phyloP scores from a whole-genome alignment of 768 basidiomycete species.

The Pseudohyphozyma bogoriensis region DNA sequence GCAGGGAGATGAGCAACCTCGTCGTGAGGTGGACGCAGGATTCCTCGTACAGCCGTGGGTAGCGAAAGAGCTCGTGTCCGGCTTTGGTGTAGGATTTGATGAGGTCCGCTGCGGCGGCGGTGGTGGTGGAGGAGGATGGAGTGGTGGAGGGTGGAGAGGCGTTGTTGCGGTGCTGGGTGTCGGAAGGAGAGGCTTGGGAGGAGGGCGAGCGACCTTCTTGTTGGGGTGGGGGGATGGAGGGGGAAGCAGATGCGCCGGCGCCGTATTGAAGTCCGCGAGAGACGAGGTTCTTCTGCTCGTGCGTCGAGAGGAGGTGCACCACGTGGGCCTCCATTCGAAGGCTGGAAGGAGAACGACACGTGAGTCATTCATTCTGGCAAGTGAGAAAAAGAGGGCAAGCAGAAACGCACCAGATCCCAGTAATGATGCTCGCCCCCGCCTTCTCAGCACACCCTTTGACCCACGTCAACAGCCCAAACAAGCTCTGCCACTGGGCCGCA shows the following conservation, averaged over 20 bases:
- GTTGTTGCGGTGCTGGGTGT: background rate
- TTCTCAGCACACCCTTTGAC: constrained; percentile 26
- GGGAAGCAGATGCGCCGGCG: background rate
- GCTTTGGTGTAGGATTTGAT: constrained; percentile 14
- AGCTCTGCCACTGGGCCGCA: constrained; percentile 26
- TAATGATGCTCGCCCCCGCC: constrained; percentile 3
- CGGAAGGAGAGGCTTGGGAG: background rate
- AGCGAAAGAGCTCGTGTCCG: constrained; percentile 20
- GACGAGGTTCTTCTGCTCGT: constrained; percentile 24
- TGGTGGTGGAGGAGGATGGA: background rate
- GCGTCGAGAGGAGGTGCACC: constrained; percentile 15
- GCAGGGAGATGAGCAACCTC: background rate
- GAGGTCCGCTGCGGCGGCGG: background rate
- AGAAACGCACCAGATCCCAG: constrained; percentile 14
- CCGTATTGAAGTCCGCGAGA: constrained; percentile 10
- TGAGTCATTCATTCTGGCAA: background rate
- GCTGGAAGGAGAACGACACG: background rate
- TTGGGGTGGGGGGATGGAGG: background rate
- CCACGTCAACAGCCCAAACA: constrained; percentile 30
- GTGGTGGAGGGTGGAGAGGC: background rate
- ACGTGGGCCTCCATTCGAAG: constrained; percentile 19
- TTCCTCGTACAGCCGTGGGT: constrained; percentile 17
- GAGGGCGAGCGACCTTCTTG: background rate
- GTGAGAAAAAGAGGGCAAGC: too few species aligned
- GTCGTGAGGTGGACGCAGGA: background rate